A percentile compares a stretch with the other conserved stretches of the same genome.
These are phyloP conservation scores for Phialophora chinensis DNA, from an alignment of 2,329 filamentous ascomycete genomes.

Conservation along the genomic window DNA sequence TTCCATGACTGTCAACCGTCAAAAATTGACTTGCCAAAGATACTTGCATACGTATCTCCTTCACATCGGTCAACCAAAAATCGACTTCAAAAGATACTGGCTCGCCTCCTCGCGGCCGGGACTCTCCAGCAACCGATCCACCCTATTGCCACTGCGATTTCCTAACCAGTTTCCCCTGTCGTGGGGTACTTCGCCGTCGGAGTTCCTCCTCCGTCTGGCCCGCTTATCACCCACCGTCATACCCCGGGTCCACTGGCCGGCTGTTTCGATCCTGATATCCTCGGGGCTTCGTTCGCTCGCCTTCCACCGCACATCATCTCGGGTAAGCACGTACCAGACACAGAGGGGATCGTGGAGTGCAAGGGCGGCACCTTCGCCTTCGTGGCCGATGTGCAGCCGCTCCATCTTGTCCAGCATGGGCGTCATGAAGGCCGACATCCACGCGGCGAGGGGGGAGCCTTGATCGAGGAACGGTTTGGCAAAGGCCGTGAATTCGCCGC, in stretches of 20 bases:
- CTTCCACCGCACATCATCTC: constrained; percentile 47
- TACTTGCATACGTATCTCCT: not conserved
- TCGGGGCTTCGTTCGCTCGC: constrained; percentile 64
- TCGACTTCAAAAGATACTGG: constrained; percentile 23
- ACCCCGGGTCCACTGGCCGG: constrained; percentile 91
- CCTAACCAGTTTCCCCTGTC: constrained; percentile 81
- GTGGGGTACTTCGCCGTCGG: constrained; percentile 65
- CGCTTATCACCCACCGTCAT: constrained; percentile 86
- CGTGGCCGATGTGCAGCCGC: constrained; percentile 62
- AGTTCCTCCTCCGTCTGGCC: constrained; percentile 51
- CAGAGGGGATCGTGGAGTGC: constrained; percentile 79
- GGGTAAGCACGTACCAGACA: constrained; percentile 76
- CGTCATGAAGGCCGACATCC: constrained; percentile 74
- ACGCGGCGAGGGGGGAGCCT: constrained; percentile 71
- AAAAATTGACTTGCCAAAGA: not conserved
- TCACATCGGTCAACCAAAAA: constrained; percentile 6
- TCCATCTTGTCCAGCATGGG: constrained; percentile 73
- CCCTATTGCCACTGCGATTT: constrained; percentile 73
- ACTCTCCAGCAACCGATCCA: constrained; percentile 73
- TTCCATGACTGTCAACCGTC: not conserved
- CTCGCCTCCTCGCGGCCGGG: constrained; percentile 30
- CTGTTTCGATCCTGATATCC: constrained; percentile 87
- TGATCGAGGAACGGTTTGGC: constrained; percentile 62
- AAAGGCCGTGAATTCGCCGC: constrained; percentile 63
- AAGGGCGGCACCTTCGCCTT: constrained; percentile 59